Evolutionary conservation across 2,329 filamentous ascomycete species (phyloP).

Genomic region (Ophiostoma triangulosporum): DNA sequence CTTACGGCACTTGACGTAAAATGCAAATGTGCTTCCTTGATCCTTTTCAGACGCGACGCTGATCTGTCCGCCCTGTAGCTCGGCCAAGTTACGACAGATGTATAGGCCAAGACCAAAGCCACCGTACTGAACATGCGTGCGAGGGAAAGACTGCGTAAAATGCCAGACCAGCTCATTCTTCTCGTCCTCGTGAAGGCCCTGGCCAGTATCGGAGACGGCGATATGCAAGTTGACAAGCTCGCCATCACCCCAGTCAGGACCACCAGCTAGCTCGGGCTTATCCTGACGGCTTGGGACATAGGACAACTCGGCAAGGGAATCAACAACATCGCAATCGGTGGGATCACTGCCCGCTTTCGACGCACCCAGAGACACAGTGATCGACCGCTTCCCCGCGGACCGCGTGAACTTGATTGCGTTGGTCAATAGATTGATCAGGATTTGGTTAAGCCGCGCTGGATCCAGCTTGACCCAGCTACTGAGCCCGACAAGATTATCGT

Average conservation of each 20-base stretch:
- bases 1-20: conserved; percentile 58
- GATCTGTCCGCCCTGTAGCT: conserved; percentile 66
- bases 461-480: conserved; percentile 59
- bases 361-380: conserved; percentile 52
- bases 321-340: not conserved
- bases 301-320: conserved; percentile 25
- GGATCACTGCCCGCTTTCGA: conserved; percentile 25
- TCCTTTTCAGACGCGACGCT: conserved; percentile 55
- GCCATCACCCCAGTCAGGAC: conserved; percentile 56
- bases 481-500: conserved; percentile 43
- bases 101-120: conserved; percentile 66
- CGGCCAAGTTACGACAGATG: conserved; percentile 62
- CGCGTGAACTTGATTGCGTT: conserved; percentile 54
- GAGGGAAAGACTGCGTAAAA: conserved; percentile 64
- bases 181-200: conserved; percentile 55
- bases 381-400: conserved; percentile 42
- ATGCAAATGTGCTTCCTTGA: conserved; percentile 60
- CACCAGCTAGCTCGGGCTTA: conserved; percentile 19
- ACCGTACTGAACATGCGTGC: conserved; percentile 65
- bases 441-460: conserved; percentile 58
- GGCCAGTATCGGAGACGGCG: conserved; percentile 57
- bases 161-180: conserved; percentile 62
- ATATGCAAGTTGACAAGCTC: conserved; percentile 61
- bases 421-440: conserved; percentile 63
- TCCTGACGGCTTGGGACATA: conserved; percentile 33